Conservation (phyloP, 1,139 yeast genomes). For the Spencermartinsiella ligniputridi region DNA sequence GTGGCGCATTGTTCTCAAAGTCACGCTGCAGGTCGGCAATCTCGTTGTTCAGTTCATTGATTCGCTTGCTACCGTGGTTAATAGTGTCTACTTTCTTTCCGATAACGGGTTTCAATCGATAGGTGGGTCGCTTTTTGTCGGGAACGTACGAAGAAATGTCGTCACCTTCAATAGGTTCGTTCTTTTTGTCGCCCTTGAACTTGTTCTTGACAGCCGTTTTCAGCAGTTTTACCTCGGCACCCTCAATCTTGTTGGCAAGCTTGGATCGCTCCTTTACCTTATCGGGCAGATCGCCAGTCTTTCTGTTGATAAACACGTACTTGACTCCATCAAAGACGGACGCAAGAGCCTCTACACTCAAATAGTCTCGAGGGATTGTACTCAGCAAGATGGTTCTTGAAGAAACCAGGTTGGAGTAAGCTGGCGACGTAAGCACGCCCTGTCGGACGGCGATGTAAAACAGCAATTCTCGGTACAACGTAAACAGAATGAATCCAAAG, state of each 20-base stretch:
- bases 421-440: conserved; percentile 76
- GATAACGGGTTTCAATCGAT: conserved; percentile 56
- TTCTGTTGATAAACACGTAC: conserved; percentile 71
- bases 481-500: conserved; percentile 64
- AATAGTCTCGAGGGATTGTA: conserved; percentile 65
- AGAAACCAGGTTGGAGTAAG: conserved; percentile 65
- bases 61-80: conserved; percentile 58
- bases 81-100: conserved; percentile 87
- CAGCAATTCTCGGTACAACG: conserved; percentile 75
- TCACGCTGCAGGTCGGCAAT: conserved; percentile 56
- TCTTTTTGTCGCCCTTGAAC: conserved; percentile 61
- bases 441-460: conserved; percentile 77
- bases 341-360: conserved; percentile 56
- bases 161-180: conserved; percentile 39
- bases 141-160: conserved; percentile 66
- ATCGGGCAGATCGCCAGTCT: conserved; percentile 53
- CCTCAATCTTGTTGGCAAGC: conserved; percentile 62
- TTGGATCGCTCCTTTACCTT: conserved; percentile 58
- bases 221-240: conserved; percentile 59
- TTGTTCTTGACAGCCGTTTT: conserved; percentile 56
- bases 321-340: conserved; percentile 65
- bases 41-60: conserved; percentile 64
- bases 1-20: conserved; percentile 40
- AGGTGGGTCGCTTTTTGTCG: conserved; percentile 70
- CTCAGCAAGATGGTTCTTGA: conserved; percentile 80